These are phyloP conservation scores for Besnoitia besnoiti DNA, from an alignment of 169 alveolate species.

Conservation along the genomic window DNA sequence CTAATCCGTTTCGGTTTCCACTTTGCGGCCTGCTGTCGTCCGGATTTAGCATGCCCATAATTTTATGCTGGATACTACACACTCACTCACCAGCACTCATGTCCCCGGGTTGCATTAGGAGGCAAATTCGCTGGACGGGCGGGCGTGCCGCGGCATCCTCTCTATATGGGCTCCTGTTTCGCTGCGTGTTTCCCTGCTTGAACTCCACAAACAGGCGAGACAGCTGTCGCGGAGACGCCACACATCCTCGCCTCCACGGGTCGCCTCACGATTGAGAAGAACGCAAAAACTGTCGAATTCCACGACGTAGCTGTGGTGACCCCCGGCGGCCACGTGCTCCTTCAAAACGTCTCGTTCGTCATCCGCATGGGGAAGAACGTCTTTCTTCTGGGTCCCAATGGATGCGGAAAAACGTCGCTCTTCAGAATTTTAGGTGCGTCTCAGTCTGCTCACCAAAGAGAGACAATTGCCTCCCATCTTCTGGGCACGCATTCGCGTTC, in stretches of 20 bases:
- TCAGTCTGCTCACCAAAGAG: not conserved
- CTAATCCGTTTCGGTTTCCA: too few relatives aligned
- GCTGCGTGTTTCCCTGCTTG: too few relatives aligned
- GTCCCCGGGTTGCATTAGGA: too few relatives aligned
- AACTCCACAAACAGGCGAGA: too few relatives aligned
- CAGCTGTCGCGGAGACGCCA: too few relatives aligned
- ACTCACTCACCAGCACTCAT: too few relatives aligned
- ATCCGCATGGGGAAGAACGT: conserved; percentile 83
- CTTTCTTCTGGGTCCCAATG: conserved; percentile 88
- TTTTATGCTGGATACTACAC: too few relatives aligned
- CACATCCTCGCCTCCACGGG: not conserved
- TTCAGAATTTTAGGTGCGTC: conserved; percentile 77
- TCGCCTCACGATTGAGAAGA: not conserved
- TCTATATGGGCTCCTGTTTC: too few relatives aligned
- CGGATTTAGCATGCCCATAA: too few relatives aligned
- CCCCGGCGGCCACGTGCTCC: conserved; percentile 84
- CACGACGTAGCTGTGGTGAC: conserved; percentile 83
- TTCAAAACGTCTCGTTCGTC: conserved; percentile 75
- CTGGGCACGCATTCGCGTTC: not conserved
- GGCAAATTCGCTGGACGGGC: too few relatives aligned
- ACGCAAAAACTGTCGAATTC: conserved; percentile 68
- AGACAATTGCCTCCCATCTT: not conserved
- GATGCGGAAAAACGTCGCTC: conserved; percentile 88
- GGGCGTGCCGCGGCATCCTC: too few relatives aligned
- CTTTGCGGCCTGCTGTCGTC: too few relatives aligned